Evolutionary conservation across 352 stramenopile species (phyloP), one percentile per base, ranked within the genome.

Genomic region (Plasmopara halstedii): DNA sequence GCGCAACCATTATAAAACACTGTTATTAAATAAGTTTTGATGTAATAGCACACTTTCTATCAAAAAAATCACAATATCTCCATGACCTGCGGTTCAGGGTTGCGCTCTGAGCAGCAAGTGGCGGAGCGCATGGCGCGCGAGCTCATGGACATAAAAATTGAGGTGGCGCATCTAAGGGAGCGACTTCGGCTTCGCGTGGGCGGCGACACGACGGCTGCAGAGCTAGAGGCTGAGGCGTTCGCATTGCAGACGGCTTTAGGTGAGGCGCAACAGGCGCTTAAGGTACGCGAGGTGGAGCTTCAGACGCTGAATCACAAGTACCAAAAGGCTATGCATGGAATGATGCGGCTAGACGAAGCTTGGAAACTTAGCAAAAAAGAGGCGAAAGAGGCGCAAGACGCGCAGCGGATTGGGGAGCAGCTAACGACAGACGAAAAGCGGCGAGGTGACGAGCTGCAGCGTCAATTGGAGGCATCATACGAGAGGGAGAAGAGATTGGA

Each of bases 61-160:
- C n/a, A n/a, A n/a, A n/a, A n/a, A n/a, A n/a, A n/a, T n/a, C n/a
- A n/a, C n/a, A n/a, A n/a, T n/a, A n/a, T n/a, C n/a, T n/a, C n/a
- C n/a, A 31, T 35, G 17, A 20, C 29, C 32, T 22, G 29, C 35
- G 33, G 50, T 37, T 38, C 43, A 7, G 55, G 65, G 17, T 62
- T 88, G 48, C 53, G 71, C 40, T 70, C 69, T 32, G 52, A 73
- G 57, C 62, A 73, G 35, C 58, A 68, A 42, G 64, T 74, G 46
- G 59, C 72, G 19, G 71, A 81, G 46, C 60, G 58, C 21, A 58
- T 55, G 36, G 81, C 85, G 45, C 73, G 81, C 36, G 71, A 89
- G 49, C 35, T 80, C 21, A 85, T 93, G 73, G 83, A 88, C 64
- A 67, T 89, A 34, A 93, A 93, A 62, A 88, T 93, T 50, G 78